These are phyloP conservation scores for Quercus dentata DNA, from an alignment of 306 rosid genomes.

Conservation along the genomic window DNA sequence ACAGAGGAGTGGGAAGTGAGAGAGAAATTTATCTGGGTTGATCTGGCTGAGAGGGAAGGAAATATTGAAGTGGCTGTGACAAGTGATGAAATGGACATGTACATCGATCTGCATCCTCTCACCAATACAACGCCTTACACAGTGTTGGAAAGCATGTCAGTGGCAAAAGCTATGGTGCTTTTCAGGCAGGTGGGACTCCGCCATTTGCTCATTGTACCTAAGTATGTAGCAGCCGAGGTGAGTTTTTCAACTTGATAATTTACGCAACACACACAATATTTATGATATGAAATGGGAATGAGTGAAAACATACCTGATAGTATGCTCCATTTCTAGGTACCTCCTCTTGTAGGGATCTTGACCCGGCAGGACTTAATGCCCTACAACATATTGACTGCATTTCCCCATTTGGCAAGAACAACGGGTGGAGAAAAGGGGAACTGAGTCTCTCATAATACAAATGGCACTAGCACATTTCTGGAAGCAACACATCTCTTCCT, in stretches of 20 bases:
- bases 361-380: slow-evolving; percentile 83
- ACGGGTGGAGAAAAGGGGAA: slow-evolving; percentile 44
- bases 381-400: slow-evolving; percentile 66
- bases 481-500: slow-evolving; percentile 16
- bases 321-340: slow-evolving; percentile 44
- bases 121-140: slow-evolving; percentile 80
- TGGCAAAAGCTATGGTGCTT: slow-evolving; percentile 85
- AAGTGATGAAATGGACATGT: slow-evolving; percentile 79
- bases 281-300: background rate
- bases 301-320: slow-evolving; percentile 27
- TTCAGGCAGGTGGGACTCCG: slow-evolving; percentile 86
- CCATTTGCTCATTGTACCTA: slow-evolving; percentile 81
- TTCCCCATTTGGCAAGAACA: slow-evolving; percentile 59
- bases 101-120: slow-evolving; percentile 84
- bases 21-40: slow-evolving; percentile 77
- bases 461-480: slow-evolving; percentile 26
- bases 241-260: slow-evolving; percentile 26
- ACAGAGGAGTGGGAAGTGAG: slow-evolving; percentile 90
- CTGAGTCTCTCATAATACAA: slow-evolving; percentile 25
- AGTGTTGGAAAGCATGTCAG: slow-evolving; percentile 70
- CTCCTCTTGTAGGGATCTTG: slow-evolving; percentile 75
- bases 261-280: too few species aligned
- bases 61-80: slow-evolving; percentile 72
- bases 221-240: slow-evolving; percentile 73
- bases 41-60: slow-evolving; percentile 70